A percentile compares a stretch with the other conserved stretches of the same genome.
phyloP scores from a whole-genome alignment of 768 basidiomycete species.

The Hygrocybe punicea region DNA sequence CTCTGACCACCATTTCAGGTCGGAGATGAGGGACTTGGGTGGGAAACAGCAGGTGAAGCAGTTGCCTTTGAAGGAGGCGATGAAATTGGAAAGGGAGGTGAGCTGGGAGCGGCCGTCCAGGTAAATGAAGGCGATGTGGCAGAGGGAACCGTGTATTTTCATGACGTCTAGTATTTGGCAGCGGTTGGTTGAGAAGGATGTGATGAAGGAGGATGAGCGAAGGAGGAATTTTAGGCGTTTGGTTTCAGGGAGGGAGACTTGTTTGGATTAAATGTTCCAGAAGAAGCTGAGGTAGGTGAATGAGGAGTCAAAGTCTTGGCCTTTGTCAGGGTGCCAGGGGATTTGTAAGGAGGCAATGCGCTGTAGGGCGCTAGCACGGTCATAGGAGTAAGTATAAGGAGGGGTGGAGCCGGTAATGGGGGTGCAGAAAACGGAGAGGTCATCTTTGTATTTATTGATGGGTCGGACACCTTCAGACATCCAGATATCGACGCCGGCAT shows the following conservation, averaged over 20 bases:
- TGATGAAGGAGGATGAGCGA: slow-evolving; percentile 15
- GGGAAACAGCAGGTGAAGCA: slow-evolving; percentile 13
- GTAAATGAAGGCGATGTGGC: slow-evolving; percentile 24
- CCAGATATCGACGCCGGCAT: no score
- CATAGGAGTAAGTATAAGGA: background rate
- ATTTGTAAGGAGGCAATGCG: slow-evolving; percentile 17
- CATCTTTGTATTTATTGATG: no score
- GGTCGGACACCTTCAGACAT: no score
- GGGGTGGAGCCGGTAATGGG: background rate
- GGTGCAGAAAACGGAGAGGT: slow-evolving; percentile 26
- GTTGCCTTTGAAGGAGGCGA: slow-evolving; percentile 21
- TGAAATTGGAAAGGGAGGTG: slow-evolving; percentile 24
- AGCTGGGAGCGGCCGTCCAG: slow-evolving; percentile 24
- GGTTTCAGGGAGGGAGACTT: no score
- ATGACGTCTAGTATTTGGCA: slow-evolving; percentile 7
- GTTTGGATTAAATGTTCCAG: no score
- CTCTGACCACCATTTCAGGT: slow-evolving; percentile 34
- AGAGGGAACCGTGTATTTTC: slow-evolving; percentile 30
- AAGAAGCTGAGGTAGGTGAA: no score
- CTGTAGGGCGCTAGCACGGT: background rate
- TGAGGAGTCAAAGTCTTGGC: no score
- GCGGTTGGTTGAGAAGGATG: background rate
- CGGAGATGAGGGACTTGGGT: slow-evolving; percentile 19
- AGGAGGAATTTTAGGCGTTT: slow-evolving; percentile 24
- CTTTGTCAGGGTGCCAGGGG: no score